Conservation (phyloP, 495 filamentous ascomycete species). For the Coniosporium apollinis region DNA sequence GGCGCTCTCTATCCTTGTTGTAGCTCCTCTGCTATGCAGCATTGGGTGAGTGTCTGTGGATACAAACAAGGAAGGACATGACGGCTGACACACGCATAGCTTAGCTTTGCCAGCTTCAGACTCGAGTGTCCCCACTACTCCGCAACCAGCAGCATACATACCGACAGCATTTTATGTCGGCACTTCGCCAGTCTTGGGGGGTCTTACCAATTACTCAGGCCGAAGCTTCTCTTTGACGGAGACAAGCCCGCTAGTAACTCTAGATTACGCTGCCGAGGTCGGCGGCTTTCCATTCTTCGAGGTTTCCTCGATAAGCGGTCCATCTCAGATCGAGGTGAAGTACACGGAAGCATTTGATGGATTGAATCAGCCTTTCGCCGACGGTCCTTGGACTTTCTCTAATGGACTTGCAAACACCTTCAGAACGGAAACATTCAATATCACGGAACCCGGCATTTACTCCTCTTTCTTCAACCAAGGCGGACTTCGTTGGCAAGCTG, state of each 20-base stretch:
- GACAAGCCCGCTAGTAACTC: constrained; percentile 3
- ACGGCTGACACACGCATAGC: not conserved
- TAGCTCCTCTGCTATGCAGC: no score
- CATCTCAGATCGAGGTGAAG: constrained; percentile 8
- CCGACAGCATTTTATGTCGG: not conserved
- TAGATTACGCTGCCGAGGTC: constrained; percentile 8
- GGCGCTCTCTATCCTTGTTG: no score
- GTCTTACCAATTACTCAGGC: not conserved
- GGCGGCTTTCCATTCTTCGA: constrained; percentile 10
- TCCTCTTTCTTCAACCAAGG: constrained; percentile 8
- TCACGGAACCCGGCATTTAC: constrained; percentile 1
- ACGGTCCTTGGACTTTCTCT: constrained; percentile 7
- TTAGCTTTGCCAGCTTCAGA: not conserved
- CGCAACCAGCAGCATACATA: not conserved
- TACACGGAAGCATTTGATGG: constrained; percentile 5
- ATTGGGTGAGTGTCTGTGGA: no score
- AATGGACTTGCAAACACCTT: constrained; percentile 6
- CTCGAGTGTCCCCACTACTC: not conserved
- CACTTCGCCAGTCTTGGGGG: not conserved
- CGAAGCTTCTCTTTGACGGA: not conserved
- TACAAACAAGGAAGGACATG: no score
- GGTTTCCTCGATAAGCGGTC: constrained; percentile 1
- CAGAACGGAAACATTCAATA: constrained; percentile 9
- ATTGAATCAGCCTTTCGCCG: not conserved
- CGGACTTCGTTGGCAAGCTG: constrained; percentile 10